phyloP scores from a whole-genome alignment of 805 yeast species.

The Isabelozyma rhagii region DNA sequence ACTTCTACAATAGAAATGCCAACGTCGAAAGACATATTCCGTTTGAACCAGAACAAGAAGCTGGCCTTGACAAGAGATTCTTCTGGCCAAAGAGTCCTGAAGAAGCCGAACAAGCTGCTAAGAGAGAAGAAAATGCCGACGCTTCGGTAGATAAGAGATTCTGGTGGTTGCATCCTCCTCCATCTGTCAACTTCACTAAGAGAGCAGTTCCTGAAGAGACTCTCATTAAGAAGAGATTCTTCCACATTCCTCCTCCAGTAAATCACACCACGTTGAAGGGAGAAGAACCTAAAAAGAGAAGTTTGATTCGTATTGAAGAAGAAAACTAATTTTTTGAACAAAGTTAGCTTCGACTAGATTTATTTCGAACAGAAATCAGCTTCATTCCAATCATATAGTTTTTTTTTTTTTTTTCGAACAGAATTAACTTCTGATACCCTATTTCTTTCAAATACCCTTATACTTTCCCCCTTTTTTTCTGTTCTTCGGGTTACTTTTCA shows the following conservation, averaged over 20 bases:
- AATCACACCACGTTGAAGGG: neutral
- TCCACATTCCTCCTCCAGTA: neutral
- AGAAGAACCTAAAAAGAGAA: neutral
- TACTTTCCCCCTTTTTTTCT: neutral
- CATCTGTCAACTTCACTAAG: neutral
- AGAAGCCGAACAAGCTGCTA: neutral
- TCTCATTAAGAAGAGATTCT: neutral
- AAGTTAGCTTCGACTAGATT: no score
- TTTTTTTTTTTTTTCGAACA: no score
- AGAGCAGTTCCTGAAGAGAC: neutral
- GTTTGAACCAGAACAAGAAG: neutral
- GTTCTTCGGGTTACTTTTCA: neutral
- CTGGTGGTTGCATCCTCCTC: neutral
- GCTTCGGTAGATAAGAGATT: neutral
- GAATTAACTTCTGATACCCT: neutral
- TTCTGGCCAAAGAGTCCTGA: neutral
- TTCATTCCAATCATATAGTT: no score
- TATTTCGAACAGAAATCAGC: no score
- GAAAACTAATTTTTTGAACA: neutral
- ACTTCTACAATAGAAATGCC: neutral
- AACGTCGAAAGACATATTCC: neutral
- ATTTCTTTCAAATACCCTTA: neutral
- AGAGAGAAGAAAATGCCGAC: neutral
- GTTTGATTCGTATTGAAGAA: neutral
- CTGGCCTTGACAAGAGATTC: neutral